Evolutionary conservation across 345 rosid species (phyloP).

Genomic region (Bruguiera sexangula): DNA sequence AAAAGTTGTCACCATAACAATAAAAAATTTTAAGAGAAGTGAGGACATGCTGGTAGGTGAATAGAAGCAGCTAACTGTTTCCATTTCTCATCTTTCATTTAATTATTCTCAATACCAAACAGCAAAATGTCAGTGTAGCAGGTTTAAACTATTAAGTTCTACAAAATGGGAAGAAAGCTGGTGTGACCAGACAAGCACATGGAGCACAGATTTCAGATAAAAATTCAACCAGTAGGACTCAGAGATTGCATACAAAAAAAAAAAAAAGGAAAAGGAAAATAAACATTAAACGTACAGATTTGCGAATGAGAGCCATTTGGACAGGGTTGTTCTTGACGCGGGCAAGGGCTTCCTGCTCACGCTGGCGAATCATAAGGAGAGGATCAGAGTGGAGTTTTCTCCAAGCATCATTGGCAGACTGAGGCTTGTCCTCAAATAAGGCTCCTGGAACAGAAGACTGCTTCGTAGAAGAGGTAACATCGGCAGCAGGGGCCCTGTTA

Average conservation of each 20-base stretch:
- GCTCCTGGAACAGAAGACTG: constrained; percentile 68
- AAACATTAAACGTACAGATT: constrained; percentile 61
- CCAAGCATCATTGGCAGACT: constrained; percentile 83
- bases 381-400: constrained; percentile 95
- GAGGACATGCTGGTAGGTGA: no score
- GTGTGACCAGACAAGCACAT: no score
- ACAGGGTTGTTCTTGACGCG: constrained; percentile 94
- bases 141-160: no score
- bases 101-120: no score
- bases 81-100: no score
- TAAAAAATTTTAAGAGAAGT: no score
- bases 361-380: constrained; percentile 82
- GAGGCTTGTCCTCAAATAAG: constrained; percentile 79
- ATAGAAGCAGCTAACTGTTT: no score
- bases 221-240: no score
- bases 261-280: not conserved
- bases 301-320: constrained; percentile 78
- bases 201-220: no score
- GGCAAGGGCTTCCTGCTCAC: constrained; percentile 92
- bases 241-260: not conserved
- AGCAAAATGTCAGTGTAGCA: no score
- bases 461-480: constrained; percentile 17
- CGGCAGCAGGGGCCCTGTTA: not conserved
- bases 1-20: no score
- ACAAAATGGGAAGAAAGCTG: no score